phyloP scores from a whole-genome alignment of 2,329 filamentous ascomycete genomes.

The Apiospora aurea region DNA sequence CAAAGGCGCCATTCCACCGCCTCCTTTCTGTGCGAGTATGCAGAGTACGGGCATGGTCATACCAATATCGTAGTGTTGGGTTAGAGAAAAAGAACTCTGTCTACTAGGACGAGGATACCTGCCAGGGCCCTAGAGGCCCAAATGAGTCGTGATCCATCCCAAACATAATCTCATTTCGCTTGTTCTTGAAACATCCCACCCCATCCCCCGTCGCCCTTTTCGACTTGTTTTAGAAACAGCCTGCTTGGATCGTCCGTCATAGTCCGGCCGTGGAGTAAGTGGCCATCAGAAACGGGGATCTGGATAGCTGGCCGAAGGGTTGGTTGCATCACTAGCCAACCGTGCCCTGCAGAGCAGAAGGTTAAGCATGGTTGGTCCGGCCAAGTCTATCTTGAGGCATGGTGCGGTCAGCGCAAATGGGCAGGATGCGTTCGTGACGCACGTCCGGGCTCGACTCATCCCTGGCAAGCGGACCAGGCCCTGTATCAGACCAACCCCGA shows the following conservation, averaged over 20 bases:
- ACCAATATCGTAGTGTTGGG: background rate
- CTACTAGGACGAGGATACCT: background rate
- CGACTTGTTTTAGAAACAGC: slow-evolving; percentile 32
- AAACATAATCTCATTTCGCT: slow-evolving; percentile 12
- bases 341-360: slow-evolving; percentile 22
- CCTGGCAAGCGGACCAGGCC: slow-evolving; percentile 34
- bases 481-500: slow-evolving; percentile 42
- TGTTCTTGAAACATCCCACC: slow-evolving; percentile 17
- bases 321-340: slow-evolving; percentile 16
- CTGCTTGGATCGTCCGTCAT: slow-evolving; percentile 22
- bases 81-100: background rate
- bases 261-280: slow-evolving; percentile 27
- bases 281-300: slow-evolving; percentile 25
- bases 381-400: slow-evolving; percentile 31
- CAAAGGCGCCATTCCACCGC: slow-evolving; percentile 3
- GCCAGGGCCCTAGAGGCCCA: background rate
- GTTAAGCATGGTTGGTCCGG: slow-evolving; percentile 37
- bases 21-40: background rate
- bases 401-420: slow-evolving; percentile 15
- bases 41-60: background rate
- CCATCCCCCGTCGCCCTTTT: background rate
- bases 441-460: slow-evolving; percentile 39
- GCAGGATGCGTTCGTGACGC: slow-evolving; percentile 37
- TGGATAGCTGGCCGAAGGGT: slow-evolving; percentile 13
- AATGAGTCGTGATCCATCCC: slow-evolving; percentile 4